These are phyloP conservation scores for Cadophora sp. DNA, from an alignment of 2,329 filamentous ascomycete species.

Conservation along the genomic window DNA sequence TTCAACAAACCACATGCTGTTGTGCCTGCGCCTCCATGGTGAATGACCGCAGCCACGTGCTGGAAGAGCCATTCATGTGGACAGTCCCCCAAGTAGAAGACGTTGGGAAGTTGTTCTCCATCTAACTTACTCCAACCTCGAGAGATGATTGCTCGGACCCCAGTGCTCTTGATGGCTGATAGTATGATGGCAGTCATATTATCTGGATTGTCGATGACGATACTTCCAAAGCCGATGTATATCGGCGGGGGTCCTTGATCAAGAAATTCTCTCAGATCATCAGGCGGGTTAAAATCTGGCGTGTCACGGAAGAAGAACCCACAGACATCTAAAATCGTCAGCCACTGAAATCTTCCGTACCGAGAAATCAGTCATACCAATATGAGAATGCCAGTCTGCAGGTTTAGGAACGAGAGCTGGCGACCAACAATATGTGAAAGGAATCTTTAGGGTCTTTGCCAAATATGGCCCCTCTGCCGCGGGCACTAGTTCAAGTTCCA, in stretches of 20 bases:
- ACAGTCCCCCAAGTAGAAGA: neutral
- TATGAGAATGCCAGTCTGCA: constrained; percentile 48
- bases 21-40: constrained; percentile 20
- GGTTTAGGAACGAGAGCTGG: constrained; percentile 51
- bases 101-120: neutral
- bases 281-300: neutral
- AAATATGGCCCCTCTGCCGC: constrained; percentile 31
- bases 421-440: constrained; percentile 45
- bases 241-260: neutral
- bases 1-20: constrained; percentile 47
- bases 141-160: neutral
- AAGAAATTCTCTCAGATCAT: neutral
- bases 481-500: constrained; percentile 50
- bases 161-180: neutral
- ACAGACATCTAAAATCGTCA: neutral
- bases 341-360: neutral
- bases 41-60: neutral
- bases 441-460: constrained; percentile 39
- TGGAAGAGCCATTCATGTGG: neutral
- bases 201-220: no score
- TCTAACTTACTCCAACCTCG: neutral
- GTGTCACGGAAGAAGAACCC: neutral
- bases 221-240: neutral
- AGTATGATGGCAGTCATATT: neutral
- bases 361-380: constrained; percentile 34